A percentile compares a stretch with the other conserved stretches of the same genome.
phyloP scores from a whole-genome alignment of 805 yeast genomes.

The Schwanniomyces yamadae region DNA sequence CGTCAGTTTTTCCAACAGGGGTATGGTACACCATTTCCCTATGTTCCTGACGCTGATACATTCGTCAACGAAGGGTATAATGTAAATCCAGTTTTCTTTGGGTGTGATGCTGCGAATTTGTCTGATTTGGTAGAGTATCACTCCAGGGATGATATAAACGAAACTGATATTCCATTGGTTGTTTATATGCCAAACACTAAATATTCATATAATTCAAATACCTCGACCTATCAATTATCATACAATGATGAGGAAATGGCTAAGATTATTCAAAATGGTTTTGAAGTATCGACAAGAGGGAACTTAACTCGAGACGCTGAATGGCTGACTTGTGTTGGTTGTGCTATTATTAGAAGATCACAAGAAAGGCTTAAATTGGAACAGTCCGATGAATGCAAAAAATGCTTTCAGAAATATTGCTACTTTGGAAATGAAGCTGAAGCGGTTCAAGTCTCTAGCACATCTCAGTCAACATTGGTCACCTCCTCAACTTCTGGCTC shows the following conservation, averaged over 20 bases:
- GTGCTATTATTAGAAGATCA: slow-evolving; percentile 77
- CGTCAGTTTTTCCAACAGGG: slow-evolving; percentile 44
- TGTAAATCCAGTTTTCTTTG: slow-evolving; percentile 74
- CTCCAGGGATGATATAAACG: slow-evolving; percentile 17
- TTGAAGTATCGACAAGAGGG: slow-evolving; percentile 62
- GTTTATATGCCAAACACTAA: slow-evolving; percentile 75
- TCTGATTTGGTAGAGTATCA: slow-evolving; percentile 44
- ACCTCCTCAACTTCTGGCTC: slow-evolving; percentile 1
- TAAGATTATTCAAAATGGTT: slow-evolving; percentile 69
- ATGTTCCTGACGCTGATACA: slow-evolving; percentile 68
- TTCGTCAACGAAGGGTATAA: slow-evolving; percentile 63
- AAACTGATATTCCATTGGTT: slow-evolving; percentile 55
- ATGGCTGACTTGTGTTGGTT: slow-evolving; percentile 75
- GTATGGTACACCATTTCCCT: slow-evolving; percentile 67
- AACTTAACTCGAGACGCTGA: slow-evolving; percentile 66
- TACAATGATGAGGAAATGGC: slow-evolving; percentile 58
- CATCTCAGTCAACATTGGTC: background rate
- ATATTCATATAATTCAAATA: slow-evolving; percentile 62
- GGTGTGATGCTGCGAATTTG: slow-evolving; percentile 67
- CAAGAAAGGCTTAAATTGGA: slow-evolving; percentile 63
- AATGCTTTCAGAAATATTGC: slow-evolving; percentile 72
- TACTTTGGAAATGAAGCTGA: slow-evolving; percentile 54
- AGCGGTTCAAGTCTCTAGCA: background rate
- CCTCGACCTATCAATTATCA: slow-evolving; percentile 67
- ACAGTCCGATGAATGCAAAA: slow-evolving; percentile 65